Evolutionary conservation across 2,329 filamentous ascomycete species (phyloP), one percentile per base, ranked within the genome.

Genomic region (Atkinsonella hypoxylon): DNA sequence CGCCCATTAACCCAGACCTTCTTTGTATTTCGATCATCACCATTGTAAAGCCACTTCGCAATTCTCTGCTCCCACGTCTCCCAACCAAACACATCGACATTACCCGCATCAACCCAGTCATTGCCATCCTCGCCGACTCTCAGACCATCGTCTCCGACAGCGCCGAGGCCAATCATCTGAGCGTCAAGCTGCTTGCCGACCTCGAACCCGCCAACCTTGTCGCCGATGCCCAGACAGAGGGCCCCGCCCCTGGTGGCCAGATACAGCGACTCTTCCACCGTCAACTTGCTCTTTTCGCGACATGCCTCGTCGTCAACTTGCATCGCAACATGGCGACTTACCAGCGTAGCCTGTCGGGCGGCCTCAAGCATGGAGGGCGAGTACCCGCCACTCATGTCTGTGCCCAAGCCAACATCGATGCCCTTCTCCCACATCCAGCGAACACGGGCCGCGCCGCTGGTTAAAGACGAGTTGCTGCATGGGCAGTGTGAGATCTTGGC

Each of bases 31-130:
- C 91, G 75, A 68, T 97, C 93, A 71, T 97, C 90, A 0, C 93
- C 93, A 57, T 81, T 86, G 69, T 87, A 98, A 54, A 97, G 73
- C 93, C 93, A 98, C 73, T 98, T 98, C 48, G 88, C 87, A 11
- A 97, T 70, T 61, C 74, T 80, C 61, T 97, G 88, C 39, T 85
- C 80, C 88, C 87, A 94, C n/a, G 63, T 79, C 75, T 97, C 91
- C 79, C 84, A 89, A 1, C 89, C 90, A 71, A 96, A 98, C 0
- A 96, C 66, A 66, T 96, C 89, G 0, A 96, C 88, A 45, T 83
- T 81, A 0, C 84, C 82, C 1, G 70, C 68, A 3, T 75, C 71
- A 1, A 57, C 59, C 4, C 45, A 53, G 18, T 57, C 47, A 0
- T 57, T 54, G 18, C 50, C 51, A 3, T 56, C 63, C 20, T 55